Evolutionary conservation across 805 yeast species (phyloP).

Genomic region (Isabelozyma heimii): DNA sequence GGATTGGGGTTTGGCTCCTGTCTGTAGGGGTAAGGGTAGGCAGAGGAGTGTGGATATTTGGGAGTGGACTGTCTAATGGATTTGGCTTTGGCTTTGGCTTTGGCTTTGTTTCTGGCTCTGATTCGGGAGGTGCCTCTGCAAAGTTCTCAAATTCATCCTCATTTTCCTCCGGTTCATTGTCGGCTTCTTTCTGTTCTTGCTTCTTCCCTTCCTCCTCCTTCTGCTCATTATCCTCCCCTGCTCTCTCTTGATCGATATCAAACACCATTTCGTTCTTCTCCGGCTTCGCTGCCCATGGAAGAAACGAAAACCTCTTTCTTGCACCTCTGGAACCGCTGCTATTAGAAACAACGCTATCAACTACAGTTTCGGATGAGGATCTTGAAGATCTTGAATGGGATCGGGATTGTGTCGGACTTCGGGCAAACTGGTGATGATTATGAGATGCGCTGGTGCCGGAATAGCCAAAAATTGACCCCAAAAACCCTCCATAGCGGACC

Average conservation of each 20-base stretch:
- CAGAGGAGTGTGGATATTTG: neutral
- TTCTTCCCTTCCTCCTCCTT: neutral
- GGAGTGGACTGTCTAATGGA: neutral
- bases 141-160: neutral
- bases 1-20: neutral
- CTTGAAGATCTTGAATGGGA: neutral
- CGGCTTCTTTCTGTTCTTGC: neutral
- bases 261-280: neutral
- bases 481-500: constrained; percentile 22
- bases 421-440: neutral
- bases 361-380: neutral
- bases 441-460: constrained; percentile 2
- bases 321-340: neutral
- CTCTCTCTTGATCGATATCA: neutral
- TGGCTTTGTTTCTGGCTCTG: neutral
- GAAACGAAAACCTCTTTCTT: neutral
- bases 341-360: neutral
- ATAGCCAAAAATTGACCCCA: constrained; percentile 31
- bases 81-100: neutral
- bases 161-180: constrained; percentile 1
- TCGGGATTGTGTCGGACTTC: neutral
- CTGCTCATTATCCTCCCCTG: neutral
- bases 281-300: neutral
- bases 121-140: neutral
- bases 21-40: neutral